These are phyloP conservation scores for Wickerhamiella spandovensis DNA, from an alignment of 805 yeast genomes.

Conservation along the genomic window DNA sequence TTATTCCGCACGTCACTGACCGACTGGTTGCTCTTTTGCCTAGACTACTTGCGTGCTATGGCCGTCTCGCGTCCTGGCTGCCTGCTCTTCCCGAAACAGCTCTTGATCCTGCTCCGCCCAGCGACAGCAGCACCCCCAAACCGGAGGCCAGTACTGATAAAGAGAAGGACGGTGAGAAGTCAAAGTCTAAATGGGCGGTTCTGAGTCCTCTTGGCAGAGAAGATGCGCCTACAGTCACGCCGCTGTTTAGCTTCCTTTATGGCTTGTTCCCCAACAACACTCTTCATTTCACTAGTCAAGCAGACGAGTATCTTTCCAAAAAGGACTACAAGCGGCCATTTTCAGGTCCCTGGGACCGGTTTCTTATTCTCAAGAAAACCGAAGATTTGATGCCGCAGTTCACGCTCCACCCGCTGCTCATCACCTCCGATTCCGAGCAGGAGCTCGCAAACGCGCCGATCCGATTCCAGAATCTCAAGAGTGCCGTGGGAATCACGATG, in stretches of 20 bases:
- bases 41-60: constrained; percentile 32
- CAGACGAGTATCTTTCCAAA: constrained; percentile 26
- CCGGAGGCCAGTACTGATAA: not conserved
- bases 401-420: constrained; percentile 36
- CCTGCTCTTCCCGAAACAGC: not conserved
- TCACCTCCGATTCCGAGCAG: constrained; percentile 26
- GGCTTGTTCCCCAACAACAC: constrained; percentile 45
- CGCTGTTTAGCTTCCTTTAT: constrained; percentile 38
- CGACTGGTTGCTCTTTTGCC: constrained; percentile 26
- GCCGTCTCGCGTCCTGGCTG: constrained; percentile 33
- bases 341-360: constrained; percentile 25
- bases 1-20: constrained; percentile 34
- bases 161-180: not conserved
- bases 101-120: not conserved
- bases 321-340: constrained; percentile 13
- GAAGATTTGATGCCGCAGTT: constrained; percentile 25
- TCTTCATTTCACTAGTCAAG: constrained; percentile 30
- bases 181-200: not conserved
- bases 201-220: not conserved
- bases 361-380: constrained; percentile 23
- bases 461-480: constrained; percentile 23
- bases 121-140: not conserved
- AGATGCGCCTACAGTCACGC: constrained; percentile 20
- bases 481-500: constrained; percentile 27
- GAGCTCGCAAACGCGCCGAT: constrained; percentile 24